Evolutionary conservation across 2,329 filamentous ascomycete genomes (phyloP).

Genomic region (Ophiostoma ulmi): DNA sequence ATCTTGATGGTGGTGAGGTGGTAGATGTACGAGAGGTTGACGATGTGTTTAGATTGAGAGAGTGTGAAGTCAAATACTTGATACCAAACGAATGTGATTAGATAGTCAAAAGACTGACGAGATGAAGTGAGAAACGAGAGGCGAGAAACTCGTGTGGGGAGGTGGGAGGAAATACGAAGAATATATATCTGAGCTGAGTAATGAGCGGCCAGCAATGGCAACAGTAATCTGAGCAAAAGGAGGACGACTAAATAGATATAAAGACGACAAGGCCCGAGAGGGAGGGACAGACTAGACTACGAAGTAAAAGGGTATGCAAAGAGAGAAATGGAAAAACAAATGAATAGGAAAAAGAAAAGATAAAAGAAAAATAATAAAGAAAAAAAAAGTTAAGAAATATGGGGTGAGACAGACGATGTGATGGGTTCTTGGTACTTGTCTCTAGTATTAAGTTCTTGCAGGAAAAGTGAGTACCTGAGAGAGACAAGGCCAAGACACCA

Average conservation of each 20-base stretch:
- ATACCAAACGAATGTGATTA: background rate
- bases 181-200: constrained; percentile 4
- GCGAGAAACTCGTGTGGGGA: background rate
- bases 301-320: background rate
- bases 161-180: background rate
- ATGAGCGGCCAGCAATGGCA: background rate
- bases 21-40: background rate
- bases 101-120: background rate
- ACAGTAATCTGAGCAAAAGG: background rate
- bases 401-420: constrained; percentile 8
- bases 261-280: constrained; percentile 1
- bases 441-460: constrained; percentile 1
- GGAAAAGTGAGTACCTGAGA: background rate
- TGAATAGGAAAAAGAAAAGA: background rate
- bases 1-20: constrained; percentile 24
- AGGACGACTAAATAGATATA: background rate
- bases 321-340: constrained; percentile 5
- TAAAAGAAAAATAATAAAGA: background rate
- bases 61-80: background rate
- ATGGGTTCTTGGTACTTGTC: constrained; percentile 4
- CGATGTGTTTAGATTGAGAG: background rate
- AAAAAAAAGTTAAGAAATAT: background rate
- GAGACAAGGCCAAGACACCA: background rate
- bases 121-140: background rate
- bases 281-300: background rate